A percentile compares a stretch with the other conserved stretches of the same genome.
Evolutionary conservation across 345 rosid species (phyloP).

Genomic region (Rhizophora apiculata): DNA sequence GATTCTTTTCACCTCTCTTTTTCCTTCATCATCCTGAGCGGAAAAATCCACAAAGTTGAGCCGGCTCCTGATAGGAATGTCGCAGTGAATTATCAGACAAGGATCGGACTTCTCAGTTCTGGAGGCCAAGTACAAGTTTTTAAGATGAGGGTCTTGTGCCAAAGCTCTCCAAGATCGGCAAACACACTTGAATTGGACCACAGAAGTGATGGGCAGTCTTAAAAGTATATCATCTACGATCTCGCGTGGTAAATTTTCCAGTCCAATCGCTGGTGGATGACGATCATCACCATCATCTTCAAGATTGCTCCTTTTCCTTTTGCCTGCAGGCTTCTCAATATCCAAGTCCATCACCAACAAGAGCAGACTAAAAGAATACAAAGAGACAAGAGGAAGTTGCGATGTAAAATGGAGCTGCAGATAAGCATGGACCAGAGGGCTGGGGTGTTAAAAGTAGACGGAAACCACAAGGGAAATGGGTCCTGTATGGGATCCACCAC

Average conservation of each 20-base stretch:
- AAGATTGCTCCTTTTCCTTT: constrained; percentile 21
- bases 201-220: constrained; percentile 47
- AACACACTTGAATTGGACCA: constrained; percentile 37
- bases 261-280: constrained; percentile 11
- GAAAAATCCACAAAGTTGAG: constrained; percentile 38
- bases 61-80: constrained; percentile 37
- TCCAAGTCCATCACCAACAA: constrained; percentile 34
- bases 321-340: constrained; percentile 18
- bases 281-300: constrained; percentile 5
- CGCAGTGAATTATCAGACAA: constrained; percentile 40
- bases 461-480: constrained; percentile 35
- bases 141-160: constrained; percentile 27
- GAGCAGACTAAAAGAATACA: neutral
- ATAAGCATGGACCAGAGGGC: constrained; percentile 18
- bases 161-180: constrained; percentile 37
- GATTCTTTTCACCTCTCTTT: constrained; percentile 27
- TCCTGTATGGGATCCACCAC: constrained; percentile 28
- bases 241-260: constrained; percentile 60
- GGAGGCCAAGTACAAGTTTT: constrained; percentile 6
- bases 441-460: constrained; percentile 26
- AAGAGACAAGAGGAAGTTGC: constrained; percentile 10
- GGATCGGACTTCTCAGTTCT: constrained; percentile 22
- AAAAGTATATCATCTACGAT: constrained; percentile 56
- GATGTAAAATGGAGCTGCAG: constrained; percentile 12
- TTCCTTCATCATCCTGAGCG: neutral